Base-by-base conservation (phyloP, 257 asterid species). In the Ocimum tenuiflorum region DNA sequence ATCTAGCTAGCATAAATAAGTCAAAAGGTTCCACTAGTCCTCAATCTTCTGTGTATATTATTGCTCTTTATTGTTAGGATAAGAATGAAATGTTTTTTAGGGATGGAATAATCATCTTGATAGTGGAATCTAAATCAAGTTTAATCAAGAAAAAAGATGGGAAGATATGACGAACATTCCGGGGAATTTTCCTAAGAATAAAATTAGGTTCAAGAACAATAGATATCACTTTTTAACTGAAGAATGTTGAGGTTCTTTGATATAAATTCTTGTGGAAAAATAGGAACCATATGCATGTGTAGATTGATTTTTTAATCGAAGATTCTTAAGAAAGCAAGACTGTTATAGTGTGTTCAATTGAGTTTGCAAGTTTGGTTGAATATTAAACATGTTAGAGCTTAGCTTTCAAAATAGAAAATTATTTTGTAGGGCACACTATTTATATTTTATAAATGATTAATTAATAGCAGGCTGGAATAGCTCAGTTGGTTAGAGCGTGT, bases 401-500 rank as follows among this genome's bases (percentile, higher is more conserved):
- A 24, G n/a, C n/a, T n/a, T n/a, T n/a, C n/a, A n/a, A n/a, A n/a
- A n/a, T n/a, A n/a, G n/a, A n/a, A n/a, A n/a, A 24, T 24, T 24
- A 24, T 24, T 24, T 24, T 24, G 31, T 24, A 24, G 31, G 4
- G 4, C 4, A 1, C 4, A 24, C 4, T 24, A 24, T 4, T 1
- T 4, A 24, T 24, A 24, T 24, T 1, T 24, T 1, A 24, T 24
- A 24, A 4, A 1, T 24, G 31, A 24, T 24, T 24, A 24, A 24
- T 4, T 24, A 1, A 31, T 31, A 0, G 11, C 0, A 27, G 33
- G 96, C 94, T 89, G 95, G 91, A 85, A 73, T 90, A 87, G 95
- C 94, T 87, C 95, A 89, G 95, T 73, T 85, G 97, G 91, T 78
- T 89, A 87, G 91, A 85, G 91, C 91, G 90, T 85, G 91, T 85